Conservation (phyloP, 2,329 filamentous ascomycete species). For the Lachnellula arida region DNA sequence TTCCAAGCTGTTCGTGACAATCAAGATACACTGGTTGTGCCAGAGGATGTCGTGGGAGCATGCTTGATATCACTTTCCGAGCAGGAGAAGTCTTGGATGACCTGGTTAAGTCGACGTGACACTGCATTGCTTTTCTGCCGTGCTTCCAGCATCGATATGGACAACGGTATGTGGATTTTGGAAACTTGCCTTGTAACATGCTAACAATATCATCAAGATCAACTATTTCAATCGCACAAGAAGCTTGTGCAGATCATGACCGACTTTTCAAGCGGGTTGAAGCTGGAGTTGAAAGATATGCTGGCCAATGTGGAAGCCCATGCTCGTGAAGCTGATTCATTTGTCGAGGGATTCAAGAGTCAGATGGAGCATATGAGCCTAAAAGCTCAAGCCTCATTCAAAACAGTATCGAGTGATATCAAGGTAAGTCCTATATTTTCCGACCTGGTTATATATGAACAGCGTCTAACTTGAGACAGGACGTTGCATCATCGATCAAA, state of each 20-base stretch:
- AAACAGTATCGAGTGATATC: constrained; percentile 18
- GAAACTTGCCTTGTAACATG: neutral
- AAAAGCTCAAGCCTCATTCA: constrained; percentile 22
- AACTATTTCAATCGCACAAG: constrained; percentile 28
- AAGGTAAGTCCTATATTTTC: constrained; percentile 13
- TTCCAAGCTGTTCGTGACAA: constrained; percentile 34
- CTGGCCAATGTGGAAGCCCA: constrained; percentile 20
- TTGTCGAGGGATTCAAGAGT: constrained; percentile 20
- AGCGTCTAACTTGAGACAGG: constrained; percentile 10
- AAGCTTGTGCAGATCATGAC: constrained; percentile 27
- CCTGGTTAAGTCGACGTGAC: constrained; percentile 57
- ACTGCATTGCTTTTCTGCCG: constrained; percentile 60
- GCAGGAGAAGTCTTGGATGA: constrained; percentile 56
- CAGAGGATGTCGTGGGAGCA: constrained; percentile 34
- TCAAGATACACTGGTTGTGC: constrained; percentile 28
- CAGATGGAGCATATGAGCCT: constrained; percentile 20
- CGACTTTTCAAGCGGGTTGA: constrained; percentile 22
- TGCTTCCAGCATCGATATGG: constrained; percentile 52
- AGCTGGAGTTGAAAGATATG: constrained; percentile 20
- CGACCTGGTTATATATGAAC: neutral
- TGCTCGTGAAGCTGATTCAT: constrained; percentile 16
- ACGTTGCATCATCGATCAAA: constrained; percentile 15
- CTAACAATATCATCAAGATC: constrained; percentile 24
- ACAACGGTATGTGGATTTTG: constrained; percentile 41
- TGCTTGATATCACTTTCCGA: constrained; percentile 52